Conservation (phyloP, 495 filamentous ascomycete genomes). For the Aspergillus ostianus region DNA sequence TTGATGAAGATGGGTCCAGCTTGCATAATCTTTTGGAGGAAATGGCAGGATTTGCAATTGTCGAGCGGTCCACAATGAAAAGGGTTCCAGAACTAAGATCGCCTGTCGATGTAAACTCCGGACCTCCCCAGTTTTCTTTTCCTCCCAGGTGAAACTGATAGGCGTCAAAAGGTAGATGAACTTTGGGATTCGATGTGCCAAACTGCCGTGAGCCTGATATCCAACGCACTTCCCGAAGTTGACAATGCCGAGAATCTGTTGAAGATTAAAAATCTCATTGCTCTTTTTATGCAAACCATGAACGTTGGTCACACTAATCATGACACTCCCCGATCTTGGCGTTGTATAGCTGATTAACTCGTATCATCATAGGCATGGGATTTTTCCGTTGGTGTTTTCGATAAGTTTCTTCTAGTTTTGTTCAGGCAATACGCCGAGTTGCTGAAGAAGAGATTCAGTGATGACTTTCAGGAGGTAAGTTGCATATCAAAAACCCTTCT, state of each 20-base stretch:
- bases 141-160: slow-evolving; percentile 2
- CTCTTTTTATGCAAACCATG: slow-evolving; percentile 97
- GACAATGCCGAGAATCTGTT: slow-evolving; percentile 80
- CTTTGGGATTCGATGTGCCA: slow-evolving; percentile 99
- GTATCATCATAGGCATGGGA: slow-evolving; percentile 67
- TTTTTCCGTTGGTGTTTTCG: slow-evolving; percentile 77
- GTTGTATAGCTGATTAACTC: slow-evolving; percentile 12
- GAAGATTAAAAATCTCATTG: slow-evolving; percentile 88
- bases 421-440: slow-evolving; percentile 93
- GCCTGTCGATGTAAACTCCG: slow-evolving; percentile 65
- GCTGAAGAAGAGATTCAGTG: slow-evolving; percentile 85
- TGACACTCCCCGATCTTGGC: not conserved
- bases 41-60: slow-evolving; percentile 94
- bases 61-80: slow-evolving; percentile 90
- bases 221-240: slow-evolving; percentile 70
- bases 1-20: slow-evolving; percentile 70
- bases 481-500: not conserved
- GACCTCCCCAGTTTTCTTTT: not conserved
- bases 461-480: slow-evolving; percentile 84
- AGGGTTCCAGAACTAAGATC: slow-evolving; percentile 78
- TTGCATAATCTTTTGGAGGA: slow-evolving; percentile 86
- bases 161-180: slow-evolving; percentile 70
- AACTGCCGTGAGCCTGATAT: slow-evolving; percentile 74
- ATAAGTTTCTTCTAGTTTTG: slow-evolving; percentile 76
- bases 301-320: slow-evolving; percentile 53